A percentile compares a stretch with the other conserved stretches of the same genome.
phyloP scores from a whole-genome alignment of 495 filamentous ascomycete genomes.

The Hyaloscypha finlandica region DNA sequence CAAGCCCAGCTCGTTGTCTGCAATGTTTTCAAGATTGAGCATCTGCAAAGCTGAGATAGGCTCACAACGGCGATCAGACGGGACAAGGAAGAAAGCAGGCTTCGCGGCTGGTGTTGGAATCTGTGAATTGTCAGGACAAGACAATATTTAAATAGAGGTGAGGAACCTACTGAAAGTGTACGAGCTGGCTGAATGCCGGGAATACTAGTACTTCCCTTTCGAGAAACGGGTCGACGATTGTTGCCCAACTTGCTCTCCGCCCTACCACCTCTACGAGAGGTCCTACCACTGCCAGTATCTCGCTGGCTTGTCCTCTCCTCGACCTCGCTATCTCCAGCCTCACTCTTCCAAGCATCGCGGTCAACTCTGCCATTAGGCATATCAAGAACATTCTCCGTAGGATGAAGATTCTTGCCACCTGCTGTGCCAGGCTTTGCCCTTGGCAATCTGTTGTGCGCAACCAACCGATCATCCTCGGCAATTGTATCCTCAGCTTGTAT shows the following conservation, averaged over 20 bases:
- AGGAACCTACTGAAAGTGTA: constrained; percentile 28
- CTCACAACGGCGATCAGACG: constrained; percentile 72
- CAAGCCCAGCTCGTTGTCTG: constrained; percentile 78
- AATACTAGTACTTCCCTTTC: constrained; percentile 60
- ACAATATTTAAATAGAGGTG: background rate
- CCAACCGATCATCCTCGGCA: constrained; percentile 84
- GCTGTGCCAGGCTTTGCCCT: constrained; percentile 69
- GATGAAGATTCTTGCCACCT: constrained; percentile 87
- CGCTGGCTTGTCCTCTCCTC: constrained; percentile 46
- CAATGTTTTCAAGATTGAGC: constrained; percentile 86
- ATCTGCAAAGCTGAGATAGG: constrained; percentile 83
- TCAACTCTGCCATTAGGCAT: constrained; percentile 42
- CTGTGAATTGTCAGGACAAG: constrained; percentile 13
- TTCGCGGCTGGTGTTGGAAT: constrained; percentile 25
- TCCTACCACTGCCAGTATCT: constrained; percentile 51
- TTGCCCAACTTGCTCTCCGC: constrained; percentile 45
- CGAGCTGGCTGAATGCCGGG: constrained; percentile 11
- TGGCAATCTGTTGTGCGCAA: constrained; percentile 80
- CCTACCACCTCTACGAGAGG: constrained; percentile 50
- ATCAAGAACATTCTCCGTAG: constrained; percentile 89
- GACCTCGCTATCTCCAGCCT: constrained; percentile 64
- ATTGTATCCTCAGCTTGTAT: constrained; percentile 84
- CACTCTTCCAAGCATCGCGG: constrained; percentile 62
- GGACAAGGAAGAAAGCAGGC: constrained; percentile 48
- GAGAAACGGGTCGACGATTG: constrained; percentile 53